phyloP scores from a whole-genome alignment of 2,329 filamentous ascomycete genomes.

The Didymella pinodella region DNA sequence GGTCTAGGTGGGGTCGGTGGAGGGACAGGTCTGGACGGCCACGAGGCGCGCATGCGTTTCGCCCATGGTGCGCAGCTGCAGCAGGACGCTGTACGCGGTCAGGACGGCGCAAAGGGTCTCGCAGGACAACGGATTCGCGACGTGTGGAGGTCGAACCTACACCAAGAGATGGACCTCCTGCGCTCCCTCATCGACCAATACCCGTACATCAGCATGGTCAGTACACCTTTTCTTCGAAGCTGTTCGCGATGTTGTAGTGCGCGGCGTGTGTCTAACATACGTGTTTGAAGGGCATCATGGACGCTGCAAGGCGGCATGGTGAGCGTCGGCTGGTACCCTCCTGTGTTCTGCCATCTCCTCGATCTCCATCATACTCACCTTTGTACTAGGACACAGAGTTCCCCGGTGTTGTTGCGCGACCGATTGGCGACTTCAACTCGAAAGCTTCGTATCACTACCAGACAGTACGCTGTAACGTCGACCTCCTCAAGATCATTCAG shows the following conservation, averaged over 20 bases:
- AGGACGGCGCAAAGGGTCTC: slow-evolving; percentile 64
- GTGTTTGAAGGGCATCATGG: slow-evolving; percentile 21
- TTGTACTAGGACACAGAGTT: slow-evolving; percentile 87
- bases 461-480: slow-evolving; percentile 94
- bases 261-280: slow-evolving; percentile 20
- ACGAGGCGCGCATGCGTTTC: slow-evolving; percentile 88
- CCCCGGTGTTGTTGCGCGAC: slow-evolving; percentile 93
- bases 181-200: slow-evolving; percentile 87
- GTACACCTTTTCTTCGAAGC: slow-evolving; percentile 42
- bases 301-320: slow-evolving; percentile 11
- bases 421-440: slow-evolving; percentile 91
- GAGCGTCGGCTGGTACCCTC: slow-evolving; percentile 18
- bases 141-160: slow-evolving; percentile 92
- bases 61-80: slow-evolving; percentile 71
- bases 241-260: slow-evolving; percentile 1
- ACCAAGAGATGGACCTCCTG: slow-evolving; percentile 87
- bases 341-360: slow-evolving; percentile 3
- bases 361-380: slow-evolving; percentile 25
- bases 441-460: slow-evolving; percentile 99
- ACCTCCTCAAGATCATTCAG: slow-evolving; percentile 96
- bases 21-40: slow-evolving; percentile 78
- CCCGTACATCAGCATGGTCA: slow-evolving; percentile 96
- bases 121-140: slow-evolving; percentile 83
- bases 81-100: slow-evolving; percentile 60
- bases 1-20: slow-evolving; percentile 59